Base-by-base conservation (phyloP, 495 filamentous ascomycete species). In the Hyaloscypha finlandica region DNA sequence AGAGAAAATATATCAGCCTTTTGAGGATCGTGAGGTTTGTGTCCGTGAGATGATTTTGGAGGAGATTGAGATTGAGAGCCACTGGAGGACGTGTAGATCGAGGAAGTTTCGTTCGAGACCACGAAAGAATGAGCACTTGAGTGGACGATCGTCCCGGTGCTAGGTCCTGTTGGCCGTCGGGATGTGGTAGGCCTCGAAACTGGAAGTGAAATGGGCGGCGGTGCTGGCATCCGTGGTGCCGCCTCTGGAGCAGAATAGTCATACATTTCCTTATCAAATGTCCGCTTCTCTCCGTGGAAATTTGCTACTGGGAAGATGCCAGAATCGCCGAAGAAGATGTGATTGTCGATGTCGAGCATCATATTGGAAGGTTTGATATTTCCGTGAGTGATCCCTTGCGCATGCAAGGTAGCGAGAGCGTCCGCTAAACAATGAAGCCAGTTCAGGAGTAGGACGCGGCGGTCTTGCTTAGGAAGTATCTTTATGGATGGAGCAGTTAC, bases 401-500 rank as follows among this genome's bases (percentile, higher is more conserved):
- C 83, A 77, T 97, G 93, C 2, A 97, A 81, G 75, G 86, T 92
- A 54, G 89, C 87, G 29, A 97, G 73, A 11, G 89, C 91, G 68
- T 93, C 90, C 0, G 86, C 83, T 2, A 98, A 83, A 73, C 94
- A 97, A 76, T 93, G 92, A 51, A 94, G 86, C 94, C 94, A 97
- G 69, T 90, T 88, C 71, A 96, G 81, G 19, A 97, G 75, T 3
- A 89, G 81, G 35, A 82, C 77, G 33, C 90, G 85, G 32, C 91
- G 86, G n/a, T 86, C 83, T 63, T 86, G 80, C 74, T 96, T 96
- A 3, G 87, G 74, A 3, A 96, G 78, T 3, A 83, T 83, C 73
- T 94, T 93, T 78, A 93, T 86, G 6, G 78, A 77, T 53, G 81
- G 77, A 3, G 90, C 90, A 22, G 82, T 81, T 51, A 89, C 89